Base-by-base conservation (phyloP, 2,329 filamentous ascomycete genomes). In the Fusarium camptoceras region DNA sequence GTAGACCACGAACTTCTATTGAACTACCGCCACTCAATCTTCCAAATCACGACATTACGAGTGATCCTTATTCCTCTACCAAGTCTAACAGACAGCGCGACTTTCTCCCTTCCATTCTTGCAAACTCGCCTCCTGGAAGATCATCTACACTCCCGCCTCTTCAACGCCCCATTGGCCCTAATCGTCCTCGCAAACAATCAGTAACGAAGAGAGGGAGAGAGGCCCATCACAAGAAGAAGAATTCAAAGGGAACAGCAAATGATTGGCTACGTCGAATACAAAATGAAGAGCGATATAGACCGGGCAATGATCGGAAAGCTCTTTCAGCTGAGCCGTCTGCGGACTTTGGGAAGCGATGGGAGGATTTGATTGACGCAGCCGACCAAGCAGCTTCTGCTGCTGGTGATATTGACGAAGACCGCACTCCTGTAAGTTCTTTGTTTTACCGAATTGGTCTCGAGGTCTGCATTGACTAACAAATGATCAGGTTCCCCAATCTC, bases 291-390 rank as follows among this genome's bases (percentile, higher is more conserved):
- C 87, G 92, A 67, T 84, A 93, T 70, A 91, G 91, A 68, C 83
- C 85, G 15, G 84, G 84, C 61, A 89, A 91, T 74, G 90, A 93
- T 75, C 88, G 93, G 68, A 97, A 97, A 81, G 93, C 94, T 59
- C 88, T 92, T 72, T 97, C 94, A 18, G 93, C 93, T 43, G 95
- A 98, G 80, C 94, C 94, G 25, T 88, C 91, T 59, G 89, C 88
- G 22, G 91, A 92, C 64, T 92, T 92, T 81, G 94, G 93, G 71
- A 97, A 96, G 82, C 88, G 95, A 75, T 98, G 95, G 96, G 94
- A 97, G 80, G 95, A 98, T 80, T 86, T 98, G 65, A 97, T 98
- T 71, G 94, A 98, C 80, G 95, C 95, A 55, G 95, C 93, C 39
- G 81, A 82, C 64, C 81, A 83, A 58, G 82, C 87, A 57, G 94